Conservation (phyloP, 805 yeast genomes). For the Middelhovenomyces tepae region DNA sequence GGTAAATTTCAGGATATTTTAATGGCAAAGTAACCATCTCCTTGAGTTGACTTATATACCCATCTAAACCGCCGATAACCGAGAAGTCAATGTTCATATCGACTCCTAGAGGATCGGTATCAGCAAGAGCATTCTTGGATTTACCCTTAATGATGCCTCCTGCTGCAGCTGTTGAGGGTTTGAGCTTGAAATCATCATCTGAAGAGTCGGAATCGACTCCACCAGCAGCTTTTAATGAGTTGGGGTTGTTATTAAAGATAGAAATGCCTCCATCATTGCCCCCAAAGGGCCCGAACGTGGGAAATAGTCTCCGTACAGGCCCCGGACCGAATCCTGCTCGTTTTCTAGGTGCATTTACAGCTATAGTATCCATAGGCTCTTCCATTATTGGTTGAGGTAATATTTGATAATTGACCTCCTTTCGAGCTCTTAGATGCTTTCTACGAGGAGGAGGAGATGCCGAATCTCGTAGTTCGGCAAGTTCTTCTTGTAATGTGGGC, state of each 20-base stretch:
- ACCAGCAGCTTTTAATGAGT: conserved; percentile 30
- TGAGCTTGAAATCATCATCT: conserved; percentile 29
- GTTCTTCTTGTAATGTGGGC: conserved; percentile 12
- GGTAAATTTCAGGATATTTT: conserved; percentile 87
- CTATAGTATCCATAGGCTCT: conserved; percentile 27
- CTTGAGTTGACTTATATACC: conserved; percentile 82
- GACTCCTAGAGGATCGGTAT: conserved; percentile 87
- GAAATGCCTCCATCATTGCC: conserved; percentile 90
- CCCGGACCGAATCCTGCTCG: conserved; percentile 33
- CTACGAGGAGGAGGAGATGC: conserved; percentile 35
- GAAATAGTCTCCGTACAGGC: conserved; percentile 61
- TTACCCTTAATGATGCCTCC: conserved; percentile 15
- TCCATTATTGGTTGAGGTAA: conserved; percentile 64
- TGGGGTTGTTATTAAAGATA: conserved; percentile 60
- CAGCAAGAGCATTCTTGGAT: conserved; percentile 44
- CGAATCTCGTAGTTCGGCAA: conserved; percentile 16
- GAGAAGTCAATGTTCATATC: conserved; percentile 78
- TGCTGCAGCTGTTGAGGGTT: conserved; percentile 10
- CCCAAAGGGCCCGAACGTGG: conserved; percentile 97
- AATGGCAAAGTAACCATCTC: conserved; percentile 96
- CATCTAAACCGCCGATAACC: conserved; percentile 85
- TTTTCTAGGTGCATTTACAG: conserved; percentile 25
- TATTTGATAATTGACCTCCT: conserved; percentile 68
- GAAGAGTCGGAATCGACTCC: conserved; percentile 37
- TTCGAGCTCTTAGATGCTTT: conserved; percentile 46